Conservation (phyloP, 2,329 filamentous ascomycete genomes). For the Ilyonectria mors-panacis region DNA sequence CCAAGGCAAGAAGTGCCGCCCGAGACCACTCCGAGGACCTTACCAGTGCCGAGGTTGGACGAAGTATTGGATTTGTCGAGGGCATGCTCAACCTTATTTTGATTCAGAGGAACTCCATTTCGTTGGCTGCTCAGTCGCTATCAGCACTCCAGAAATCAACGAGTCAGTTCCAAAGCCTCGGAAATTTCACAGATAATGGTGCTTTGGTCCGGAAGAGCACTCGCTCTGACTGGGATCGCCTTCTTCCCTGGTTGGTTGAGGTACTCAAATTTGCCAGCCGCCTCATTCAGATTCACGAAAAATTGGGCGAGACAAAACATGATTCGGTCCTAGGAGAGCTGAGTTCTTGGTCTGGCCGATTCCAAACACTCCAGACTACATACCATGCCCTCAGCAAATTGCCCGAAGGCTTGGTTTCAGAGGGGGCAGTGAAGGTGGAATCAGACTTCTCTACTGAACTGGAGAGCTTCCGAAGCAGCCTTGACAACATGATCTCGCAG, state of each 20-base stretch:
- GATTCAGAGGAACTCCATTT: constrained; percentile 70
- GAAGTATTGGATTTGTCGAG: constrained; percentile 89
- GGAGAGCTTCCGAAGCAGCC: constrained; percentile 53
- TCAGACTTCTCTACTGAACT: constrained; percentile 56
- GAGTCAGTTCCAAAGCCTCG: constrained; percentile 55
- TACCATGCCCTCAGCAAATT: constrained; percentile 62
- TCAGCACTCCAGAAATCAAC: constrained; percentile 57
- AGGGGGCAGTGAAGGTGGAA: constrained; percentile 53
- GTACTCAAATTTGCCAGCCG: constrained; percentile 75
- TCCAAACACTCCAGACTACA: constrained; percentile 60
- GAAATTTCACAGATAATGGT: constrained; percentile 44
- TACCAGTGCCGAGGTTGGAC: constrained; percentile 82
- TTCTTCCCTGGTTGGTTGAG: constrained; percentile 74
- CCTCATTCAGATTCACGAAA: constrained; percentile 76
- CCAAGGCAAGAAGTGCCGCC: constrained; percentile 75
- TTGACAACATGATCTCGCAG: constrained; percentile 56
- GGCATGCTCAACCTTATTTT: constrained; percentile 80
- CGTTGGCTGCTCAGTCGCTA: constrained; percentile 56
- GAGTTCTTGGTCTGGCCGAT: constrained; percentile 63
- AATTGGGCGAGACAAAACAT: constrained; percentile 70
- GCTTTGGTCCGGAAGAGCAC: constrained; percentile 37
- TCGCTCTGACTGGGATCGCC: constrained; percentile 44
- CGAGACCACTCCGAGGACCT: constrained; percentile 88
- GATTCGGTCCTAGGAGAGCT: constrained; percentile 61
- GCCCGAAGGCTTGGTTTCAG: constrained; percentile 65